These are phyloP conservation scores for Asterophora lycoperdoides DNA, from an alignment of 768 basidiomycete species.

Conservation along the genomic window DNA sequence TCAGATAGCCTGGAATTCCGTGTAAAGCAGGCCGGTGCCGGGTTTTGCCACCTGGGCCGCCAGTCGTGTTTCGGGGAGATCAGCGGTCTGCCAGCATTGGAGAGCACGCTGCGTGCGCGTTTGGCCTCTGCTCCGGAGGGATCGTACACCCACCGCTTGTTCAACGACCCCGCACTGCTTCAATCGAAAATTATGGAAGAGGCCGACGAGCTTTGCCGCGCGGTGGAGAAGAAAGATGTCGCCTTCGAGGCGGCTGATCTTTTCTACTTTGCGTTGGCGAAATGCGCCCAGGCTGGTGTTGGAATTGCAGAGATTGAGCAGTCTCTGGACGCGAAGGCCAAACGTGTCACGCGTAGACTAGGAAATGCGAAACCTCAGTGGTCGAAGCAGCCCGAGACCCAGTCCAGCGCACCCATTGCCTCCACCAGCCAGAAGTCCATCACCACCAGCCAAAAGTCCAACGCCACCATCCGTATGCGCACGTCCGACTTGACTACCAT, in stretches of 20 bases:
- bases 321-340: slow-evolving; percentile 80
- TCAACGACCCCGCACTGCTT: slow-evolving; percentile 76
- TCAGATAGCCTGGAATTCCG: slow-evolving; percentile 87
- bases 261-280: slow-evolving; percentile 85
- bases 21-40: slow-evolving; percentile 84
- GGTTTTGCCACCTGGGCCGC: slow-evolving; percentile 90
- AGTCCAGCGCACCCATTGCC: slow-evolving; percentile 18
- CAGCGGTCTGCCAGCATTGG: slow-evolving; percentile 76
- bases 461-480: slow-evolving; percentile 71
- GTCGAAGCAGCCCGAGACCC: slow-evolving; percentile 27
- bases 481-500: slow-evolving; percentile 54
- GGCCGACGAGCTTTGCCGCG: slow-evolving; percentile 92
- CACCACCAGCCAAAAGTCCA: slow-evolving; percentile 17
- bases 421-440: background rate
- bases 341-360: slow-evolving; percentile 78
- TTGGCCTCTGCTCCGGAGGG: slow-evolving; percentile 77
- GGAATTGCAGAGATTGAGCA: slow-evolving; percentile 77
- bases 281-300: slow-evolving; percentile 82
- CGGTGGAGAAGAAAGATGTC: slow-evolving; percentile 72
- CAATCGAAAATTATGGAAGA: slow-evolving; percentile 97
- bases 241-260: slow-evolving; percentile 96
- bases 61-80: slow-evolving; percentile 86
- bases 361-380: slow-evolving; percentile 93
- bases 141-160: slow-evolving; percentile 87
- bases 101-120: slow-evolving; percentile 71